Conservation (phyloP, 352 stramenopile genomes). For the Globisporangium middletonii region DNA sequence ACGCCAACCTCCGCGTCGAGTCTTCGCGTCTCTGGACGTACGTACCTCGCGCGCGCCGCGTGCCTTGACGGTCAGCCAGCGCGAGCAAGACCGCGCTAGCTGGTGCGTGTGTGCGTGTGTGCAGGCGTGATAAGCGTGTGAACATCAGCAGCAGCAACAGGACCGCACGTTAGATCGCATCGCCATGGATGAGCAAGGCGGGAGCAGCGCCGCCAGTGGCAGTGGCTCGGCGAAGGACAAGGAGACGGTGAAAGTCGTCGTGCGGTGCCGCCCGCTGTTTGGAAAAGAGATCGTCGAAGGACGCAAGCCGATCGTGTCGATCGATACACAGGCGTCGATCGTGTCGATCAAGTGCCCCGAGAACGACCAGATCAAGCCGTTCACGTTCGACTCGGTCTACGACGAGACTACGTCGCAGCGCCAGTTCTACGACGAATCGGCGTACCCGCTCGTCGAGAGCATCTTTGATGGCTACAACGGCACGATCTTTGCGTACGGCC, state of each 20-base stretch:
- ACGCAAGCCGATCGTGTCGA: slow-evolving; percentile 74
- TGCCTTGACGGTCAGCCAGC: no score
- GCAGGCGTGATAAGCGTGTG: no score
- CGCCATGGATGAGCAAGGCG: slow-evolving; percentile 1
- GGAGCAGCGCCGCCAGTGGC: not conserved
- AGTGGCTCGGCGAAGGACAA: slow-evolving; percentile 48
- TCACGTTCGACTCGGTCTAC: slow-evolving; percentile 91
- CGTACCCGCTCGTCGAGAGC: slow-evolving; percentile 84
- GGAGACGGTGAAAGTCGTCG: slow-evolving; percentile 86
- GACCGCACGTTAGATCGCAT: not conserved
- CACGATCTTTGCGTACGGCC: slow-evolving; percentile 90
- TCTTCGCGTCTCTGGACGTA: no score
- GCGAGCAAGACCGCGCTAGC: no score
- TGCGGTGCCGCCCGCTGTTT: slow-evolving; percentile 84
- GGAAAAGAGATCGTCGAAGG: slow-evolving; percentile 80
- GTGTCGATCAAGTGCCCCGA: slow-evolving; percentile 77
- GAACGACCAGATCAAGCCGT: slow-evolving; percentile 76
- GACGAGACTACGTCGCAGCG: slow-evolving; percentile 80
- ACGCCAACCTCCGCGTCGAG: no score
- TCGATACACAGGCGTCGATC: slow-evolving; percentile 56
- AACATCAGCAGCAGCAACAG: not conserved
- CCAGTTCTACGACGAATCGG: slow-evolving; percentile 85
- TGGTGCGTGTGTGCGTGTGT: no score
- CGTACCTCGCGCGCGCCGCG: no score
- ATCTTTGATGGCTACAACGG: slow-evolving; percentile 91